Evolutionary conservation across 495 filamentous ascomycete genomes (phyloP).

Genomic region (Lasiosphaeris hirsuta): DNA sequence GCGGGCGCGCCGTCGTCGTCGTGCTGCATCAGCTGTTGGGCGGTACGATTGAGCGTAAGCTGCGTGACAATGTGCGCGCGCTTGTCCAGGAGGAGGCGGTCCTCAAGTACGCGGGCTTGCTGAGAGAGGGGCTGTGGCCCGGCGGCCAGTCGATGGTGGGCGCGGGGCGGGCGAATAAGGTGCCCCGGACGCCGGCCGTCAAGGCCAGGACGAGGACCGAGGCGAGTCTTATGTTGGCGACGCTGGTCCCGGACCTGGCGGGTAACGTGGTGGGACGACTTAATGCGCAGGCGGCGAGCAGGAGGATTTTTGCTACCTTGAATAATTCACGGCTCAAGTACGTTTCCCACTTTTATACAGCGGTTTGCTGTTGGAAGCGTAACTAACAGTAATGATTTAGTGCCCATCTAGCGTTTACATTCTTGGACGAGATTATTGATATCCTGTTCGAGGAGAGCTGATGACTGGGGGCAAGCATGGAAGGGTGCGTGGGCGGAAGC

Average conservation of each 20-base stretch:
- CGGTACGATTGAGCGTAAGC: slow-evolving; percentile 94
- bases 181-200: slow-evolving; percentile 59
- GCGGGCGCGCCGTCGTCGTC: slow-evolving; percentile 91
- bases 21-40: slow-evolving; percentile 77
- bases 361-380: slow-evolving; percentile 1
- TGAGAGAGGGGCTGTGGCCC: slow-evolving; percentile 75
- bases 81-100: slow-evolving; percentile 74
- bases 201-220: slow-evolving; percentile 69
- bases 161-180: slow-evolving; percentile 41
- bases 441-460: slow-evolving; percentile 59
- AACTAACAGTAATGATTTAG: slow-evolving; percentile 38
- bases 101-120: slow-evolving; percentile 65
- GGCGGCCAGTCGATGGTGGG: slow-evolving; percentile 43
- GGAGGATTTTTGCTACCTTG: slow-evolving; percentile 75
- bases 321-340: slow-evolving; percentile 75
- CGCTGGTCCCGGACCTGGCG: slow-evolving; percentile 75
- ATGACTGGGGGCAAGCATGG: neutral
- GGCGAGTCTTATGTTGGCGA: slow-evolving; percentile 75
- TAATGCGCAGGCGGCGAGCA: slow-evolving; percentile 79
- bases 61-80: slow-evolving; percentile 71
- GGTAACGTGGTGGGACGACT: slow-evolving; percentile 79
- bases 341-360: slow-evolving; percentile 23
- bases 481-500: neutral
- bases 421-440: slow-evolving; percentile 74
- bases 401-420: slow-evolving; percentile 71